Base-by-base conservation (phyloP, 805 yeast genomes). In the Aciculoconidium aculeatum region DNA sequence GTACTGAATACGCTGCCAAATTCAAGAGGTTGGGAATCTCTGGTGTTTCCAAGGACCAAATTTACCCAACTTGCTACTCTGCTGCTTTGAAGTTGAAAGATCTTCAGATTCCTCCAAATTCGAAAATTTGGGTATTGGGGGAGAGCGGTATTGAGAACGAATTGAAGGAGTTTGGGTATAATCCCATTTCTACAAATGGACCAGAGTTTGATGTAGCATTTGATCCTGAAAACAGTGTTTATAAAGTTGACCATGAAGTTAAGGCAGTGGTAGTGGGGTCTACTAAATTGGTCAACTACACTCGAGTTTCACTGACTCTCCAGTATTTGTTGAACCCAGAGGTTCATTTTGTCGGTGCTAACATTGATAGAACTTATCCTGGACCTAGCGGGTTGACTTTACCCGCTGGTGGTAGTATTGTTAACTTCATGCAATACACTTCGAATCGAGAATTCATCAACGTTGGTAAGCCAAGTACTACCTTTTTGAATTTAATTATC, bases 331-430 rank as follows among this genome's bases (percentile, higher is more conserved):
- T 61, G 27, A 36, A 56, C 35, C 53, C 53, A 35, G 30, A 42
- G 1, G 30, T 61, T 11, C 67, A 66, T 3, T 61, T 61, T 34
- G 46, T 61, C 10, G 68, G 67, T 5, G 44, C 62, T 10, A 61
- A 61, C 36, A 61, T 61, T n/a, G 68, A 61, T 42, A 39, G 60
- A 7, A 45, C 62, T 4, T 61, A 58, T 32, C 68, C 68, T 1
- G 67, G 63, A 1, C 59, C 57, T 5, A 44, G 46, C 19, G 66
- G 66, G 10, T 35, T 55, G 25, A 53, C 49, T 5, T 41, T 61
- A 24, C 67, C 67, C 7, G 67, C 67, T 3, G 68, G 67, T 3
- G 68, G 67, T 3, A 50, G 61, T 25, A 52, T 61, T 27, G 68
- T 61, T 11, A 49, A 53, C 33, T 51, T 35, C 37, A 58, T 61